phyloP scores from a whole-genome alignment of 208 protist species.

The Trypanosoma lewisi region DNA sequence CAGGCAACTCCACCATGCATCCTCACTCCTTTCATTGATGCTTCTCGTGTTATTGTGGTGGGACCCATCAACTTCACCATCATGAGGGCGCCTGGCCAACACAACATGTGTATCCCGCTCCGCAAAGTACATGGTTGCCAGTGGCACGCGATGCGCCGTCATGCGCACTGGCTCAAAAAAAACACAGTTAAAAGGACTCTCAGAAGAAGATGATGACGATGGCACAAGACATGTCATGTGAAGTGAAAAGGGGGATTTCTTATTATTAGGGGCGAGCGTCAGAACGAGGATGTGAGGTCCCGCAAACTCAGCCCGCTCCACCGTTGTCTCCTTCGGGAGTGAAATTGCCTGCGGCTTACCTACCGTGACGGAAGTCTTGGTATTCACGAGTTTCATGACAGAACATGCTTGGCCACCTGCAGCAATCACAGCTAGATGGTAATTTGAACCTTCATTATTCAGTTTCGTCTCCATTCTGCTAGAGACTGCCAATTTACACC shows the following conservation, averaged over 20 bases:
- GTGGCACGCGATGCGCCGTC: conserved; percentile 15
- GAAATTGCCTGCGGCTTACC: conserved; percentile 7
- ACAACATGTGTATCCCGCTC: conserved; percentile 24
- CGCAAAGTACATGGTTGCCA: conserved; percentile 22
- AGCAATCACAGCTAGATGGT: conserved; percentile 10
- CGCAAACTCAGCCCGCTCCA: conserved; percentile 18
- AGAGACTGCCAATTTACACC: conserved; percentile 3
- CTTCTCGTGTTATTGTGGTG: not conserved
- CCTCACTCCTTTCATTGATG: not conserved
- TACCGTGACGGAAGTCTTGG: not conserved
- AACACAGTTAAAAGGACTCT: conserved; percentile 9
- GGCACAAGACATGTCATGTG: conserved; percentile 24
- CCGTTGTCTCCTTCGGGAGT: conserved; percentile 7
- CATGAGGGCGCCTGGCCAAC: not conserved
- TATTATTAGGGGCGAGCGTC: conserved; percentile 10
- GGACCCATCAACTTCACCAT: not conserved
- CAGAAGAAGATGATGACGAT: conserved; percentile 4
- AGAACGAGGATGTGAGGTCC: conserved; percentile 20
- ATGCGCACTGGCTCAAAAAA: conserved; percentile 16
- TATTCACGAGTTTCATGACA: conserved; percentile 8
- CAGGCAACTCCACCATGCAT: conserved; percentile 18
- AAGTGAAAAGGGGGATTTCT: not conserved
- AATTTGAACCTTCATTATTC: not conserved
- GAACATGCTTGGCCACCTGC: conserved; percentile 1
- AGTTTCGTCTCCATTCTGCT: not conserved